Evolutionary conservation across 2,329 filamentous ascomycete genomes (phyloP).

Genomic region (Fusarium sp.): DNA sequence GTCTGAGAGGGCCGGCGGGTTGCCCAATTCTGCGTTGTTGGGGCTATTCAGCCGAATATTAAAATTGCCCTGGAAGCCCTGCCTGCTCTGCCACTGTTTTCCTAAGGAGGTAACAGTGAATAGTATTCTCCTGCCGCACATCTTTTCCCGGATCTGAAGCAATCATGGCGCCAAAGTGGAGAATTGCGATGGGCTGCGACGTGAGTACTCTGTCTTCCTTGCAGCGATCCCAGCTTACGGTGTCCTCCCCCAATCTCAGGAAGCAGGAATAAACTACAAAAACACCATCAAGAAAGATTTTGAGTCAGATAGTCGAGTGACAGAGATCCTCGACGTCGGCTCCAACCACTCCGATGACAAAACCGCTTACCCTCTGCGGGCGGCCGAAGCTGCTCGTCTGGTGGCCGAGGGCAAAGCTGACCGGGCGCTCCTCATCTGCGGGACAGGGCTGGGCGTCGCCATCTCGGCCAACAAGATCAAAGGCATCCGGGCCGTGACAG

Average conservation of each 20-base stretch:
- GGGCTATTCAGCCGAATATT: not conserved
- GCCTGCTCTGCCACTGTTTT: no score
- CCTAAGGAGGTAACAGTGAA: not conserved
- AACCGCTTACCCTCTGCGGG: conserved; percentile 86
- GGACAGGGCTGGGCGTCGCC: conserved; percentile 88
- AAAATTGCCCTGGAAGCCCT: conserved; percentile 12
- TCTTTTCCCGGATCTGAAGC: conserved; percentile 23
- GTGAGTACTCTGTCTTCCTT: conserved; percentile 54
- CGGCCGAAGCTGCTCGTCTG: conserved; percentile 78
- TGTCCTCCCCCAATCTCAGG: conserved; percentile 54
- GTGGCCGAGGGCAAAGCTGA: conserved; percentile 77
- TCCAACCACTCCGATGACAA: conserved; percentile 78
- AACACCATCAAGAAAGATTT: conserved; percentile 83
- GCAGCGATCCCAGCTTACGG: not conserved
- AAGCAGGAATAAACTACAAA: conserved; percentile 86
- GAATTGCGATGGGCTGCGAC: conserved; percentile 69
- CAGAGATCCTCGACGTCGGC: conserved; percentile 81
- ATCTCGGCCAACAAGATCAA: conserved; percentile 92
- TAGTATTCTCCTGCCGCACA: not conserved
- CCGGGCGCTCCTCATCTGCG: conserved; percentile 86
- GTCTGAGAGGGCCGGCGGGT: not conserved
- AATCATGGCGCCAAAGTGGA: conserved; percentile 66
- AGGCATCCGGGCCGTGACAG: conserved; percentile 88
- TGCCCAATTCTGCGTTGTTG: conserved; percentile 9
- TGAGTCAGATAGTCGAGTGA: conserved; percentile 76